A percentile compares a stretch with the other conserved stretches of the same genome.
Conservation (phyloP, 768 basidiomycete species). For the Multifurca ochricompacta region DNA sequence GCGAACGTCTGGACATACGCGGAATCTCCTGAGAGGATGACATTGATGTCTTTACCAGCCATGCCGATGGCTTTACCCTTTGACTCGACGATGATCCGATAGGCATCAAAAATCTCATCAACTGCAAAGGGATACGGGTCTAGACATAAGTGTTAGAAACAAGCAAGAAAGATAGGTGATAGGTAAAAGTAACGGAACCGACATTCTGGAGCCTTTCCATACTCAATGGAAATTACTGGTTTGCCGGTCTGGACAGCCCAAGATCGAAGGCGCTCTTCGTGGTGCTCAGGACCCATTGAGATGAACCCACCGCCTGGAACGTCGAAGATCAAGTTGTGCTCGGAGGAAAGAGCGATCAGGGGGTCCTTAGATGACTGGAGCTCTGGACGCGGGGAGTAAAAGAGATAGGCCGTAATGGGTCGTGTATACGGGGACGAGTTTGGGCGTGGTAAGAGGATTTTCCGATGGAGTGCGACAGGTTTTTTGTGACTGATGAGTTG, state of each 20-base stretch:
- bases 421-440: constrained; percentile 65
- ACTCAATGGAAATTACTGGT: constrained; percentile 82
- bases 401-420: constrained; percentile 78
- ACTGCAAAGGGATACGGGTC: constrained; percentile 97
- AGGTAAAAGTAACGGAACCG: constrained; percentile 24
- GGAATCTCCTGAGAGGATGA: constrained; percentile 89
- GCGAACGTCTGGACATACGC: constrained; percentile 54
- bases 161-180: background rate
- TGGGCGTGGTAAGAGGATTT: constrained; percentile 79
- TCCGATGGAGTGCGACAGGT: constrained; percentile 53
- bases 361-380: constrained; percentile 40
- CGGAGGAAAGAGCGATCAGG: constrained; percentile 33
- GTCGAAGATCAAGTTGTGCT: constrained; percentile 73
- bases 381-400: constrained; percentile 62
- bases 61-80: constrained; percentile 79
- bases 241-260: constrained; percentile 79
- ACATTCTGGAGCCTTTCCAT: constrained; percentile 98
- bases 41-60: constrained; percentile 69
- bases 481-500: constrained; percentile 58
- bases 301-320: constrained; percentile 96
- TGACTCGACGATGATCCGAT: constrained; percentile 72
- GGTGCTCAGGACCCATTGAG: constrained; percentile 92
- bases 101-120: constrained; percentile 91
- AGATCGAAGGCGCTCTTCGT: constrained; percentile 82
- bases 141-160: constrained; percentile 25